Conservation (phyloP, 2,329 filamentous ascomycete genomes). For the Fusarium irregulare region DNA sequence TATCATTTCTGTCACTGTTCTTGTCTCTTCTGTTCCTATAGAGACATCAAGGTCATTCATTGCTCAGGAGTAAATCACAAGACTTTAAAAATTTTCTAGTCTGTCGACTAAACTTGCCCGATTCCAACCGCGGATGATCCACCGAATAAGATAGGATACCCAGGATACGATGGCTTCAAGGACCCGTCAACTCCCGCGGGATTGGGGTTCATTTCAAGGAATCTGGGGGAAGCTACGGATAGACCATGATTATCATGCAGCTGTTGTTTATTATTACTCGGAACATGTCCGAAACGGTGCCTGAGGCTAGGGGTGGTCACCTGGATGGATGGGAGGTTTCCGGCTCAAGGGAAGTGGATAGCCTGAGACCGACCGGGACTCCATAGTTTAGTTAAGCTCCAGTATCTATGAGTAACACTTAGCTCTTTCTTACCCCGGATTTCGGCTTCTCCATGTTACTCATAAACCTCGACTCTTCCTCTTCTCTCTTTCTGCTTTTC, state of each 20-base stretch:
- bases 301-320: slow-evolving; percentile 15
- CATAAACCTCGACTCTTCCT: slow-evolving; percentile 12
- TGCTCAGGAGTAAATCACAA: slow-evolving; percentile 17
- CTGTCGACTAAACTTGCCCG: slow-evolving; percentile 22
- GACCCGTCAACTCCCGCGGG: slow-evolving; percentile 13
- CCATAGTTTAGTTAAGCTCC: not conserved
- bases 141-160: not conserved
- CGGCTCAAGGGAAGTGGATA: not conserved
- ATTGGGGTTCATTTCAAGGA: not conserved
- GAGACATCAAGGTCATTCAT: slow-evolving; percentile 3
- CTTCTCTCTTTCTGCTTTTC: not conserved
- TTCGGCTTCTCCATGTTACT: slow-evolving; percentile 28
- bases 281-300: slow-evolving; percentile 30
- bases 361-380: not conserved
- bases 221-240: not conserved
- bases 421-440: slow-evolving; percentile 26
- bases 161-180: not conserved
- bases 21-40: not conserved
- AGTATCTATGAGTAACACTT: slow-evolving; percentile 34
- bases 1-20: not conserved
- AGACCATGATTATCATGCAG: not conserved
- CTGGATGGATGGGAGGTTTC: not conserved
- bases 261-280: not conserved
- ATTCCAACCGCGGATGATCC: not conserved
- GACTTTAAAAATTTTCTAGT: slow-evolving; percentile 18